Conservation (phyloP, 805 yeast genomes). For the Danielia oregonensis region DNA sequence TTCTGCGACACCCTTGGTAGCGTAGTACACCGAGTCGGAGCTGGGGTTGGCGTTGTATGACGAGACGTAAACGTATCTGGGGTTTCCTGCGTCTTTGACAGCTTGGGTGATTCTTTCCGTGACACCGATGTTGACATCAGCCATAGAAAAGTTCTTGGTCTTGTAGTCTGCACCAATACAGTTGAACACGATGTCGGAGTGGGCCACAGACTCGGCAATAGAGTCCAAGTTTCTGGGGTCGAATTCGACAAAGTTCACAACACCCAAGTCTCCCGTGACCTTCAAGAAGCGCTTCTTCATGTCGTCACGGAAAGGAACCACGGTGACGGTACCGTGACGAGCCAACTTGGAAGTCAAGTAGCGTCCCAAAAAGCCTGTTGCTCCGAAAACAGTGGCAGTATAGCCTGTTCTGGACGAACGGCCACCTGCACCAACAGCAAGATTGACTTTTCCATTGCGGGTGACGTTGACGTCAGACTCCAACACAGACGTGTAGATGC, state of each 20-base stretch:
- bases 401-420: constrained; percentile 83
- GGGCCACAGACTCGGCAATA: constrained; percentile 71
- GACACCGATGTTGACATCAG: constrained; percentile 78
- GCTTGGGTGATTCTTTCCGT: constrained; percentile 76
- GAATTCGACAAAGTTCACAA: constrained; percentile 77
- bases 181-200: constrained; percentile 80
- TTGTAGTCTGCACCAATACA: constrained; percentile 70
- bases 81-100: constrained; percentile 62
- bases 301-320: constrained; percentile 81
- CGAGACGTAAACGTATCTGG: constrained; percentile 76
- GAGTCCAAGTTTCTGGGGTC: constrained; percentile 75
- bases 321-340: constrained; percentile 73
- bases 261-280: constrained; percentile 84
- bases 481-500: constrained; percentile 38
- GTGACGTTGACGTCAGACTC: constrained; percentile 68
- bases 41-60: constrained; percentile 69
- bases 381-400: constrained; percentile 87
- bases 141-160: constrained; percentile 79
- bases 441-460: constrained; percentile 67
- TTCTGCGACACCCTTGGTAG: constrained; percentile 80
- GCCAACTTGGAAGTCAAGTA: constrained; percentile 70
- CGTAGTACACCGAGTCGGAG: constrained; percentile 66
- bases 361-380: constrained; percentile 74
- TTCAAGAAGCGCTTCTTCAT: constrained; percentile 73
- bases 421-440: constrained; percentile 75